A percentile compares a stretch with the other conserved stretches of the same genome.
Evolutionary conservation across 2,329 filamentous ascomycete species (phyloP).

Genomic region (Botrytis fragariae): DNA sequence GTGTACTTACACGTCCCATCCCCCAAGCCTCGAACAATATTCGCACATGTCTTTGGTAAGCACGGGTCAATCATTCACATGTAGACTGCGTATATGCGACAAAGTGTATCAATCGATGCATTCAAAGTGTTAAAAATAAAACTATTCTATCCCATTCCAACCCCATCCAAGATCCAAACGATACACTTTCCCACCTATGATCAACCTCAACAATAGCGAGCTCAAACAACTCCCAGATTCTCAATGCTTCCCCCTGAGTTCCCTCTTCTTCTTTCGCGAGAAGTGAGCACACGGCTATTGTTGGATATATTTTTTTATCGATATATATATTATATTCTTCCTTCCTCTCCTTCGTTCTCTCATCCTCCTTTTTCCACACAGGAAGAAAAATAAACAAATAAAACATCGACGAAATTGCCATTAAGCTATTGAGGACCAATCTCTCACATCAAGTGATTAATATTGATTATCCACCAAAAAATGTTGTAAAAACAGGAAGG

Average conservation of each 20-base stretch:
- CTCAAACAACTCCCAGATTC: background rate
- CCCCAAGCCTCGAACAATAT: background rate
- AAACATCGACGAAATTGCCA: background rate
- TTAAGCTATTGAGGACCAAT: slow-evolving; percentile 1
- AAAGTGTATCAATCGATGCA: background rate
- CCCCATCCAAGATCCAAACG: background rate
- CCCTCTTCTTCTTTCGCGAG: background rate
- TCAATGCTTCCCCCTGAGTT: background rate
- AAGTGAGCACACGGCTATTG: background rate
- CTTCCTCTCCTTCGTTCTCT: background rate
- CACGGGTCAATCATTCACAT: background rate
- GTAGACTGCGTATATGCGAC: background rate
- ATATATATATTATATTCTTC: background rate
- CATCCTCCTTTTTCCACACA: background rate
- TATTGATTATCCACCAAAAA: background rate
- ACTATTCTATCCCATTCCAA: background rate
- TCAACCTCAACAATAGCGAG: background rate
- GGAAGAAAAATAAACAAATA: background rate
- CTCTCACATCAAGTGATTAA: background rate
- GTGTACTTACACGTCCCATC: background rate
- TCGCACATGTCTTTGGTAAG: background rate
- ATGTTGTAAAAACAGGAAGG: background rate
- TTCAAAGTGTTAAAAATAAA: background rate
- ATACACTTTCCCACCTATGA: background rate
- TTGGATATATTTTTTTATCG: background rate